Percentiles rank a stretch among this genome's conserved stretches.
phyloP scores from a whole-genome alignment of 2,329 filamentous ascomycete species.

The Colletotrichum lentis region DNA sequence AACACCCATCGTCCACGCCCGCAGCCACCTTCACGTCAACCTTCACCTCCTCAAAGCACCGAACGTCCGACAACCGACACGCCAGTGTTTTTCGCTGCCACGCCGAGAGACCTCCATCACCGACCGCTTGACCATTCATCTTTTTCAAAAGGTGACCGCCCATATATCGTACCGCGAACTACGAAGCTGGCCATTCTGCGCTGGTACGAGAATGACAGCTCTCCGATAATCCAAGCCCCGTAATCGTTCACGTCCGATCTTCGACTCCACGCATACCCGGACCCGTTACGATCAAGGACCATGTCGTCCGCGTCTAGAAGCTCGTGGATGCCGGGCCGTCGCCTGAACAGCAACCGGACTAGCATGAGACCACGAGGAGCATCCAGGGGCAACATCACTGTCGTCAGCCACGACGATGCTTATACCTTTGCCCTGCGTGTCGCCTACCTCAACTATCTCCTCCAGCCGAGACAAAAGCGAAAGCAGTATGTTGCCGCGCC shows the following conservation, averaged over 20 bases:
- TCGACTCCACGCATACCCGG: slow-evolving; percentile 25
- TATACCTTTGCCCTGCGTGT: slow-evolving; percentile 90
- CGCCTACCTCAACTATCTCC: slow-evolving; percentile 90
- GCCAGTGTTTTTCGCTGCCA: background rate
- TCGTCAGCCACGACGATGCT: slow-evolving; percentile 77
- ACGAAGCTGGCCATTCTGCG: slow-evolving; percentile 29
- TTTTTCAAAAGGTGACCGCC: slow-evolving; percentile 3
- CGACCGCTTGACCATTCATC: background rate
- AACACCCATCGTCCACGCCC: slow-evolving; percentile 30
- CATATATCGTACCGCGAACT: background rate
- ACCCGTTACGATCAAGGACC: slow-evolving; percentile 44
- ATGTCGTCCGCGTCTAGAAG: slow-evolving; percentile 63
- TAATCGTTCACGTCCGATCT: slow-evolving; percentile 26
- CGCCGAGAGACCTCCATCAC: background rate
- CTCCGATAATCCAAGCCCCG: slow-evolving; percentile 26
- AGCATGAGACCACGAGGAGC: slow-evolving; percentile 52
- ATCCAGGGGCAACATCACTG: slow-evolving; percentile 53
- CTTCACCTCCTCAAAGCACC: slow-evolving; percentile 6
- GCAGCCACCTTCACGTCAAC: slow-evolving; percentile 11
- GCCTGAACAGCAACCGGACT: slow-evolving; percentile 55
- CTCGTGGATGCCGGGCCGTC: slow-evolving; percentile 56
- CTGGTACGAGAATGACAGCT: slow-evolving; percentile 37
- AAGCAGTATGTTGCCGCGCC: slow-evolving; percentile 82
- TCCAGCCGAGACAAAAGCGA: slow-evolving; percentile 88
- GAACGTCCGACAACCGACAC: background rate